A percentile compares a stretch with the other conserved stretches of the same genome.
Evolutionary conservation across 495 filamentous ascomycete genomes (phyloP).

Genomic region (Rostrohypoxylon terebratum): DNA sequence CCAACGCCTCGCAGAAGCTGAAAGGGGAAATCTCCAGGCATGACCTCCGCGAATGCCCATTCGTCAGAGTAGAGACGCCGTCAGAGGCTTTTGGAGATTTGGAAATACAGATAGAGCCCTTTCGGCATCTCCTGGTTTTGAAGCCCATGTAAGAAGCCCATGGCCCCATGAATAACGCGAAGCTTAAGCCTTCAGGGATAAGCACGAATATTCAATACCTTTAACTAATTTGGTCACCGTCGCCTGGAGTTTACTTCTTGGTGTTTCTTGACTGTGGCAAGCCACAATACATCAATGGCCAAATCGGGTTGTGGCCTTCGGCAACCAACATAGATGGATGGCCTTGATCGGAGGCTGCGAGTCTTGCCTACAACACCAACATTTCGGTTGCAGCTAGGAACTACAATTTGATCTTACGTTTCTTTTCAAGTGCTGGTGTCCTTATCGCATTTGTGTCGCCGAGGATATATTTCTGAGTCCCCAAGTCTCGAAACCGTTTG

Average conservation of each 20-base stretch:
- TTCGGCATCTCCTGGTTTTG: not conserved
- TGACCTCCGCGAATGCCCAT: not conserved
- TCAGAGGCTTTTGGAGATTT: not conserved
- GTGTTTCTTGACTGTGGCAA: not conserved
- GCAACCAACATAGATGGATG: not conserved
- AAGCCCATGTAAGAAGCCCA: not conserved
- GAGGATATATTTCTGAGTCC: not conserved
- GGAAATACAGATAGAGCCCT: not conserved
- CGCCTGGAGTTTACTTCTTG: not conserved
- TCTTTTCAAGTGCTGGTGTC: too few species aligned
- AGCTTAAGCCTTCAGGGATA: too few species aligned
- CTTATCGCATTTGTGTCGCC: not conserved
- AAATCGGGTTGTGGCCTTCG: not conserved
- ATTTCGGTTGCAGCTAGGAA: not conserved
- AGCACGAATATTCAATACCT: too few species aligned
- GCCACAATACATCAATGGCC: not conserved
- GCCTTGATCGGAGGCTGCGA: too few species aligned
- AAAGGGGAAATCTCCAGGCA: not conserved
- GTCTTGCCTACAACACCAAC: too few species aligned
- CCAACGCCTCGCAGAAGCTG: not conserved
- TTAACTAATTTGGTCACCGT: not conserved
- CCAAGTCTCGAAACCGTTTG: not conserved
- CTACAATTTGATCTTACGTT: too few species aligned
- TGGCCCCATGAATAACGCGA: not conserved
- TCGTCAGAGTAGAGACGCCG: not conserved